These are phyloP conservation scores for Metarhizium guizhouense DNA, from an alignment of 2,329 filamentous ascomycete species.

Conservation along the genomic window DNA sequence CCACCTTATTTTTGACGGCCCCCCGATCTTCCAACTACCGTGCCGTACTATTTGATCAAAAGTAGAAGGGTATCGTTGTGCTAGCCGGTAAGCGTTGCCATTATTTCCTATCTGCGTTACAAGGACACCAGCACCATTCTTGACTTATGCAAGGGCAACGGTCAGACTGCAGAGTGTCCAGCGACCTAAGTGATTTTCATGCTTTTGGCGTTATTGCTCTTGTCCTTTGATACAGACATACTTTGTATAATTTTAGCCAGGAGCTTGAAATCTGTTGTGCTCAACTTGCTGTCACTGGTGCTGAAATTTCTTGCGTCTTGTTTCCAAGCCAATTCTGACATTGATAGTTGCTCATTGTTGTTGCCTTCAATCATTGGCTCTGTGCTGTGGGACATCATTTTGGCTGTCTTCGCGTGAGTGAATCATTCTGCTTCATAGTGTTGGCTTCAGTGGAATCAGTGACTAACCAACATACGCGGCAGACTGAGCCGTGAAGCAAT, in stretches of 20 bases:
- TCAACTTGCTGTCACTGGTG: background rate
- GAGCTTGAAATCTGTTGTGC: background rate
- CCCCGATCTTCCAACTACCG: too few species aligned
- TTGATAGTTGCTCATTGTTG: background rate
- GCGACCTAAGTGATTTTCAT: too few species aligned
- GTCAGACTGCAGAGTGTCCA: too few species aligned
- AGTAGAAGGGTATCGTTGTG: too few species aligned
- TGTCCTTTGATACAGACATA: background rate
- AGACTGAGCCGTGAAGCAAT: slow-evolving; percentile 29
- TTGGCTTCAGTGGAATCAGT: background rate
- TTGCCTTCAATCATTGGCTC: slow-evolving; percentile 7
- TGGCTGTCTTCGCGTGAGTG: slow-evolving; percentile 7
- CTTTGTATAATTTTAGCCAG: background rate
- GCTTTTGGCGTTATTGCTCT: too few species aligned
- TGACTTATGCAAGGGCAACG: too few species aligned
- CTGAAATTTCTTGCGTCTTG: background rate
- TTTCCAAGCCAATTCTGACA: slow-evolving; percentile 4
- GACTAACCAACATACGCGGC: slow-evolving; percentile 9
- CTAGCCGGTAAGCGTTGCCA: too few species aligned
- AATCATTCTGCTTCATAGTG: background rate
- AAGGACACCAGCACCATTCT: too few species aligned
- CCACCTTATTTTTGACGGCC: too few species aligned
- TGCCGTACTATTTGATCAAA: too few species aligned
- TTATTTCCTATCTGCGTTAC: too few species aligned
- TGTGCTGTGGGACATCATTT: slow-evolving; percentile 15